Conservation (phyloP, 345 rosid genomes). For the Lagerstroemia speciosa region DNA sequence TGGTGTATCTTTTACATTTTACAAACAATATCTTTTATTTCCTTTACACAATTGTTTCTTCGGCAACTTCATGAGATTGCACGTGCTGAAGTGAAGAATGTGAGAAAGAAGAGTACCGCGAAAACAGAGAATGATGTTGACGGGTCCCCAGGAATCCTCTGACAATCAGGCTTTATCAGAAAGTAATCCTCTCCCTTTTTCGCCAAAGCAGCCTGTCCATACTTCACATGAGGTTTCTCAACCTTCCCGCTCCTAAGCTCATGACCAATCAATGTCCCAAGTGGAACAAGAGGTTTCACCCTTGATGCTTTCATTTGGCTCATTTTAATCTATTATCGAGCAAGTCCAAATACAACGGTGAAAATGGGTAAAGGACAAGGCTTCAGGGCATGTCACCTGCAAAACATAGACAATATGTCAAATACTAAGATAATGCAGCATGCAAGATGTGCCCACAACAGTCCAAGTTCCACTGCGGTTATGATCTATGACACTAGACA, state of each 20-base stretch:
- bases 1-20: not conserved
- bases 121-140: slow-evolving; percentile 84
- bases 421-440: not conserved
- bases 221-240: slow-evolving; percentile 77
- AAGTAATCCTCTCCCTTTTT: slow-evolving; percentile 98
- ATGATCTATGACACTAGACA: not conserved
- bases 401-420: not conserved
- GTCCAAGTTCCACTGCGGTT: too few species aligned
- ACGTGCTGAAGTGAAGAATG: not conserved
- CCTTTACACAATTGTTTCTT: not conserved
- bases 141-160: slow-evolving; percentile 68
- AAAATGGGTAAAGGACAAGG: not conserved
- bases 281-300: slow-evolving; percentile 76
- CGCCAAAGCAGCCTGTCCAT: slow-evolving; percentile 95
- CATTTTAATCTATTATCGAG: slow-evolving; percentile 31
- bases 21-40: not conserved
- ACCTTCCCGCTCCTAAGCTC: slow-evolving; percentile 82
- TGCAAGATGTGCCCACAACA: not conserved
- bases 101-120: slow-evolving; percentile 45
- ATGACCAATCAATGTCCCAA: slow-evolving; percentile 84
- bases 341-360: not conserved
- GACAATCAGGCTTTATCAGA: slow-evolving; percentile 66
- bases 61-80: not conserved
- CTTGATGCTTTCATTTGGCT: slow-evolving; percentile 54
- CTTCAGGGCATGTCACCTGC: slow-evolving; percentile 1